Percentiles rank a stretch among this genome's conserved stretches.
These are phyloP conservation scores for Russula brevipes DNA, from an alignment of 768 basidiomycete species.

Conservation along the genomic window DNA sequence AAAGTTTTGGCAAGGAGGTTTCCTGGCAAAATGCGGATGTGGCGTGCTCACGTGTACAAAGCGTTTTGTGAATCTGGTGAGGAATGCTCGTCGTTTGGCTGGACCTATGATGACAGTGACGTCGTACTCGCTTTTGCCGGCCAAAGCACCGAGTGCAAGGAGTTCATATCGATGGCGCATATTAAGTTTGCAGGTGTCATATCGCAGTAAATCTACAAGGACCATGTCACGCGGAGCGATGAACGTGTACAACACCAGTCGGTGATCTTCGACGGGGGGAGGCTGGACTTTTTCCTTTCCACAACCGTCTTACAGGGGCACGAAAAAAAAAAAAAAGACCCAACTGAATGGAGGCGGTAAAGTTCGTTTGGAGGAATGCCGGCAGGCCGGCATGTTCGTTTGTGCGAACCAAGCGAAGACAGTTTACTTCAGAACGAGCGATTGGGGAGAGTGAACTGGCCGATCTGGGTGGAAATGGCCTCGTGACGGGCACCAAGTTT, in stretches of 20 bases:
- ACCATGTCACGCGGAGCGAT: constrained; percentile 15
- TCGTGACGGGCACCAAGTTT: constrained; percentile 11
- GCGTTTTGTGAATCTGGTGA: constrained; percentile 24
- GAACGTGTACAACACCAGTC: constrained; percentile 11
- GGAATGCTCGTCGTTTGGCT: constrained; percentile 25
- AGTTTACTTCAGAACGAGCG: constrained; percentile 9
- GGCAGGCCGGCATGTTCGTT: constrained; percentile 8
- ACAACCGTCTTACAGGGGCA: neutral
- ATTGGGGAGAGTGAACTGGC: constrained; percentile 19
- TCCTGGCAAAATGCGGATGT: constrained; percentile 24
- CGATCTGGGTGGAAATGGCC: constrained; percentile 12
- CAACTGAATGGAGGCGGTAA: constrained; percentile 14
- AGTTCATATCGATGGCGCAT: constrained; percentile 21
- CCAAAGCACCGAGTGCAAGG: constrained; percentile 3
- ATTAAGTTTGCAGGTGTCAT: constrained; percentile 13
- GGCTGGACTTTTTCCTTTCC: constrained; percentile 7
- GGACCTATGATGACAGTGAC: constrained; percentile 24
- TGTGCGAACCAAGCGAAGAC: constrained; percentile 12
- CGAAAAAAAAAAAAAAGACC: neutral
- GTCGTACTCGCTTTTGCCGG: constrained; percentile 15
- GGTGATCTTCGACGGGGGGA: constrained; percentile 5
- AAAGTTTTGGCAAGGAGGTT: constrained; percentile 21
- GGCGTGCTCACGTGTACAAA: constrained; percentile 25
- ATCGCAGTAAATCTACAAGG: constrained; percentile 17
- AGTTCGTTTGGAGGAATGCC: constrained; percentile 17